phyloP scores from a whole-genome alignment of 2,329 filamentous ascomycete genomes.

The Fusarium chuoi region DNA sequence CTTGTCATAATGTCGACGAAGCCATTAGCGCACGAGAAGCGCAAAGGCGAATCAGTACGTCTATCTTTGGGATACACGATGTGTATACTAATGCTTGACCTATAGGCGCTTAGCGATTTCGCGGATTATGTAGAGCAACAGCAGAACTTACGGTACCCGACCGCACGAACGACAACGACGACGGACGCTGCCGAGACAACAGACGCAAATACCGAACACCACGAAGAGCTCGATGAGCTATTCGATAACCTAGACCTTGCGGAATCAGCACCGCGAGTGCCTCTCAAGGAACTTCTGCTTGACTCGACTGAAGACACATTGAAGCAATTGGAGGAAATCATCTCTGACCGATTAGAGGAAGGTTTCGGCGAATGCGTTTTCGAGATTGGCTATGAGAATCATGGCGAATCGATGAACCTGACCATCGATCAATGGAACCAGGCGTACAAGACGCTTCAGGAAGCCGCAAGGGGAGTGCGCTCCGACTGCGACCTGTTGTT shows the following conservation, averaged over 20 bases:
- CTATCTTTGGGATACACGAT: neutral
- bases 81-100: constrained; percentile 11
- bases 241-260: constrained; percentile 86
- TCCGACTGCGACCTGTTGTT: constrained; percentile 85
- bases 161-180: constrained; percentile 46
- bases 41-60: constrained; percentile 85
- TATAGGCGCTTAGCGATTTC: constrained; percentile 87
- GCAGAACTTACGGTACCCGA: constrained; percentile 76
- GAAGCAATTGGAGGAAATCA: constrained; percentile 69
- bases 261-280: constrained; percentile 74
- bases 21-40: constrained; percentile 78
- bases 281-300: constrained; percentile 81
- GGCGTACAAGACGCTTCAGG: constrained; percentile 73
- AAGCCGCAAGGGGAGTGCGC: constrained; percentile 70
- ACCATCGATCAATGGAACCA: constrained; percentile 78
- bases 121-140: constrained; percentile 97
- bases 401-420: constrained; percentile 85
- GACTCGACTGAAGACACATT: constrained; percentile 69
- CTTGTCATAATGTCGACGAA: constrained; percentile 65
- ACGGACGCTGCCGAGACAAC: constrained; percentile 46
- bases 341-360: constrained; percentile 78
- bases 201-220: constrained; percentile 57
- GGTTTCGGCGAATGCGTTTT: constrained; percentile 91
- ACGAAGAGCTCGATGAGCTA: constrained; percentile 91
- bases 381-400: constrained; percentile 91